Evolutionary conservation across 768 basidiomycete species (phyloP).

Genomic region (Tephrocybe rancida): DNA sequence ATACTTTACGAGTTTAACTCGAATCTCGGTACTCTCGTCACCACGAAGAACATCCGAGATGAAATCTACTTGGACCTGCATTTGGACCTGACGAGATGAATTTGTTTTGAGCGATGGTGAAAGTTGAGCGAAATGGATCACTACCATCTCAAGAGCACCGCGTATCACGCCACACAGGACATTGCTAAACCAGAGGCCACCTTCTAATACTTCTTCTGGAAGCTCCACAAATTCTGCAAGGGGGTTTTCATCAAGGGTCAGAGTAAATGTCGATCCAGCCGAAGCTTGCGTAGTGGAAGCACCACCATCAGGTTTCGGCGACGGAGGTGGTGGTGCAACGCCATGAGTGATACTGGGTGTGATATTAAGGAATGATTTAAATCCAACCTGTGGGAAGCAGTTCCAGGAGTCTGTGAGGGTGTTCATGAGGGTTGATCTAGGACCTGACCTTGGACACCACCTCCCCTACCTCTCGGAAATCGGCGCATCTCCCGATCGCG

Average conservation of each 20-base stretch:
- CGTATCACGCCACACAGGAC: conserved; percentile 92
- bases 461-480: conserved; percentile 95
- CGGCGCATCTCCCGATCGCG: conserved; percentile 86
- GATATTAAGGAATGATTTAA: conserved; percentile 96
- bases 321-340: conserved; percentile 48
- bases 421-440: not conserved
- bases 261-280: conserved; percentile 67
- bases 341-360: conserved; percentile 81
- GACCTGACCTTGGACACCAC: conserved; percentile 84
- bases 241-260: conserved; percentile 95
- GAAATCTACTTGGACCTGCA: conserved; percentile 91
- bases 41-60: conserved; percentile 89
- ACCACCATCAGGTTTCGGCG: conserved; percentile 51
- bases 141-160: conserved; percentile 96
- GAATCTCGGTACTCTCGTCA: conserved; percentile 92
- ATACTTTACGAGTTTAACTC: conserved; percentile 87
- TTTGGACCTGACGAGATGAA: conserved; percentile 70
- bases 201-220: conserved; percentile 90
- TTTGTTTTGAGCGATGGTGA: conserved; percentile 7
- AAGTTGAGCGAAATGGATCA: conserved; percentile 9
- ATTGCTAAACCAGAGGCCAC: conserved; percentile 96
- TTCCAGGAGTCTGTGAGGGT: not conserved
- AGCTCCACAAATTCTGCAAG: conserved; percentile 96
- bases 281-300: conserved; percentile 42
- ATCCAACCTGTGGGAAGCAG: conserved; percentile 72